Percentiles rank a stretch among this genome's conserved stretches.
Conservation (phyloP, 345 rosid species). For the Salix dunnii region DNA sequence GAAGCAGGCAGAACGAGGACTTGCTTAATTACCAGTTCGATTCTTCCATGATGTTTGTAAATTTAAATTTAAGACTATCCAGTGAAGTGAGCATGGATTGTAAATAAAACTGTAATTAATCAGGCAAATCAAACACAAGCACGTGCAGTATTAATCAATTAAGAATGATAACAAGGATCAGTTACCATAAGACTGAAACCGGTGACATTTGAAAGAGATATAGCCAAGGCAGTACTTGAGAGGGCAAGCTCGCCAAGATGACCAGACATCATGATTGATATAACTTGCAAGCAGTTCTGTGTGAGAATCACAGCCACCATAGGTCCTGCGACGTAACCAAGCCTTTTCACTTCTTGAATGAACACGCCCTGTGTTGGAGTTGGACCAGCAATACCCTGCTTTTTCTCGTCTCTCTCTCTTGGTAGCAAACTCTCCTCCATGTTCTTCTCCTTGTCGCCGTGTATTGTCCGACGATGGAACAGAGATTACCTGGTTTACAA, state of each 20-base stretch:
- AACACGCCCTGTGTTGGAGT: slow-evolving; percentile 14
- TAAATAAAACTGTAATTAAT: not conserved
- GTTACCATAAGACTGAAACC: slow-evolving; percentile 76
- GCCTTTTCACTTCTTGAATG: slow-evolving; percentile 42
- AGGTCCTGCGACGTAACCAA: slow-evolving; percentile 54
- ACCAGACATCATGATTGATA: slow-evolving; percentile 74
- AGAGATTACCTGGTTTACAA: too few relatives aligned
- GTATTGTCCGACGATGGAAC: not conserved
- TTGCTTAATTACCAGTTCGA: not conserved
- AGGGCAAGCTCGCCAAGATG: slow-evolving; percentile 72
- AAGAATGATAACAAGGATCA: not conserved
- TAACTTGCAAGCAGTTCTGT: slow-evolving; percentile 48
- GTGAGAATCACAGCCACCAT: slow-evolving; percentile 66
- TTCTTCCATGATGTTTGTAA: not conserved
- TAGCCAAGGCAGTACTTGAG: slow-evolving; percentile 75
- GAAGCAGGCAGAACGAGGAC: too few relatives aligned
- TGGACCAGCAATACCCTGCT: too few relatives aligned
- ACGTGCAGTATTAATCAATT: not conserved
- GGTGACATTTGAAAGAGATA: slow-evolving; percentile 62
- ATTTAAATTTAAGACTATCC: not conserved
- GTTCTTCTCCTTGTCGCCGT: not conserved
- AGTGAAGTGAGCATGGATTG: not conserved
- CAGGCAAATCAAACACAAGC: not conserved
- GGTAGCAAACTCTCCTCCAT: too few relatives aligned
- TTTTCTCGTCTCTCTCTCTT: too few relatives aligned